A percentile compares a stretch with the other conserved stretches of the same genome.
Evolutionary conservation across 1,284 basidiomycete genomes (phyloP).

Genomic region (Sanghuangporus weigelae): DNA sequence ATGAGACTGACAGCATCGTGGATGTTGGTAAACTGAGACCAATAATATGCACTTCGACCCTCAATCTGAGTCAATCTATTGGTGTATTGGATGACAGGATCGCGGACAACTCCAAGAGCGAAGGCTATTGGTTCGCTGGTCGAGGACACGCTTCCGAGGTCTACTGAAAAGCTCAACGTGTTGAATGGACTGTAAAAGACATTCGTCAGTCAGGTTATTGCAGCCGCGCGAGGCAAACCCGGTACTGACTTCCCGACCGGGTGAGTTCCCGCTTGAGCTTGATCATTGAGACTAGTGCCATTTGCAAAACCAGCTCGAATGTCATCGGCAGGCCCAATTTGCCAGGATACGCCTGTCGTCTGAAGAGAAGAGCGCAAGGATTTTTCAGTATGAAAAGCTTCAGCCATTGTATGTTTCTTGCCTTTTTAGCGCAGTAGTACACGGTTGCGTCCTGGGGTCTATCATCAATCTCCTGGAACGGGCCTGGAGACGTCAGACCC

Average conservation of each 20-base stretch:
- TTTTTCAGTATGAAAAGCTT: neutral
- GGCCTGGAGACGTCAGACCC: constrained; percentile 21
- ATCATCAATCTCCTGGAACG: constrained; percentile 27
- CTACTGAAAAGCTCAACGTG: constrained; percentile 9
- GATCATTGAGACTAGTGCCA: constrained; percentile 3
- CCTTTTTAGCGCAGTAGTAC: constrained; percentile 29
- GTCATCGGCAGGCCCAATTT: neutral
- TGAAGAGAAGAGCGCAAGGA: neutral
- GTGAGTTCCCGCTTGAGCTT: neutral
- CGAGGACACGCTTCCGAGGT: constrained; percentile 13
- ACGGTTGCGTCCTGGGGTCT: constrained; percentile 32
- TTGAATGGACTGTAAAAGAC: neutral
- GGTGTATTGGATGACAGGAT: constrained; percentile 12
- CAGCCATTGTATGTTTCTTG: constrained; percentile 14
- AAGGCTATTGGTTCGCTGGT: constrained; percentile 14
- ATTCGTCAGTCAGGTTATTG: neutral
- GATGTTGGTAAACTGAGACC: constrained; percentile 23
- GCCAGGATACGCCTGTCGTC: constrained; percentile 2
- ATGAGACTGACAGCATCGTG: constrained; percentile 5
- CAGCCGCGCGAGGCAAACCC: neutral
- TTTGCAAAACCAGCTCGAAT: constrained; percentile 2
- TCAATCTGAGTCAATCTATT: constrained; percentile 18
- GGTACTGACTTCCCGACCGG: neutral
- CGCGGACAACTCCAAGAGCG: constrained; percentile 16
- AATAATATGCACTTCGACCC: constrained; percentile 29